phyloP scores from a whole-genome alignment of 805 yeast species.

The Kuraishia piskuri region DNA sequence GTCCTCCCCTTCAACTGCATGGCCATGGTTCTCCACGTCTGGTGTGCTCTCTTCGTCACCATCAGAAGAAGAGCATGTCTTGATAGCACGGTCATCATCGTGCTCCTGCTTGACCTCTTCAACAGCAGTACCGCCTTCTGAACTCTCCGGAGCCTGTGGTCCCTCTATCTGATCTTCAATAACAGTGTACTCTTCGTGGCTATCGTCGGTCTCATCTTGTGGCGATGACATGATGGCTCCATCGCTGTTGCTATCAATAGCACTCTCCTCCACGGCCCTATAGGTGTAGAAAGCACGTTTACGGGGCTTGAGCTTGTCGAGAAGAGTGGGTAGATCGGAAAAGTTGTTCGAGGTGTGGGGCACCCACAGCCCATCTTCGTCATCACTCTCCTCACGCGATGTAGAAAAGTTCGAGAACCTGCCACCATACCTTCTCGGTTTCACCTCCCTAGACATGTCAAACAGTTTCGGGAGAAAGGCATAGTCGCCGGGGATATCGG shows the following conservation, averaged over 20 bases:
- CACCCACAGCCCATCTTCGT: conserved; percentile 29
- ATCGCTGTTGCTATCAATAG: not conserved
- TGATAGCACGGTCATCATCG: not conserved
- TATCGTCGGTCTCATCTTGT: not conserved
- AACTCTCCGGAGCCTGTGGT: too few relatives aligned
- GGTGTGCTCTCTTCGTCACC: conserved; percentile 3
- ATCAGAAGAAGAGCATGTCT: conserved; percentile 4
- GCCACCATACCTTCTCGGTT: conserved; percentile 11
- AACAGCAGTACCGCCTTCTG: not conserved
- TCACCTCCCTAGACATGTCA: conserved; percentile 21
- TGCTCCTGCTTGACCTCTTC: not conserved
- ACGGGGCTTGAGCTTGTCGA: conserved; percentile 20
- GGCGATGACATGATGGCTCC: not conserved
- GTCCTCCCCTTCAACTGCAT: not conserved
- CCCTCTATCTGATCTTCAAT: not conserved
- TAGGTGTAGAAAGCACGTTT: conserved; percentile 24
- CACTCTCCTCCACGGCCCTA: conserved; percentile 7
- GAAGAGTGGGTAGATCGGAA: conserved; percentile 27
- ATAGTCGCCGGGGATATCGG: conserved; percentile 37
- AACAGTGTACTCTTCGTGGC: not conserved
- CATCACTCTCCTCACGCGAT: conserved; percentile 9
- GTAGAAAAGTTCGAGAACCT: conserved; percentile 7
- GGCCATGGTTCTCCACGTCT: conserved; percentile 1
- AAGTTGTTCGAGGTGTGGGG: conserved; percentile 34
- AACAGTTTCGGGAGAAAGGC: conserved; percentile 38